Conservation (phyloP, 2,329 filamentous ascomycete species). For the Colletotrichum plurivorum region DNA sequence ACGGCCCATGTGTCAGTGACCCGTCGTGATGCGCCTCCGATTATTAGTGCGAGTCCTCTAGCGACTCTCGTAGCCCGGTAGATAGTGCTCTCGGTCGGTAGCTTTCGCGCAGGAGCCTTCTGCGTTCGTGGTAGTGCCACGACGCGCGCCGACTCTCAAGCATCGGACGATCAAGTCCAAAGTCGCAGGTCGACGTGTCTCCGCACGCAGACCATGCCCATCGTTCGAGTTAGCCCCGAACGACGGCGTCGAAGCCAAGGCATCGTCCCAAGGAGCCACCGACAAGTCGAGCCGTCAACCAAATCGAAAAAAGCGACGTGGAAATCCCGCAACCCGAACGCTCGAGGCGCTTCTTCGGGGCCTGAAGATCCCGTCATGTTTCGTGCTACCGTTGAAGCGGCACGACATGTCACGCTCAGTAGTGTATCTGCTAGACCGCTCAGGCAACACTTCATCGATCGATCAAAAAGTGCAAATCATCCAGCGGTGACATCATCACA, state of each 20-base stretch:
- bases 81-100: too few species aligned
- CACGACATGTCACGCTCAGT: slow-evolving; percentile 2
- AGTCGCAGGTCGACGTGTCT: too few species aligned
- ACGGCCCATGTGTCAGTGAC: slow-evolving; percentile 6
- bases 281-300: slow-evolving; percentile 3
- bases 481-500: slow-evolving; percentile 30
- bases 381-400: neutral
- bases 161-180: too few species aligned
- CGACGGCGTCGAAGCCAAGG: slow-evolving; percentile 5
- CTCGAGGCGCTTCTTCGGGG: neutral
- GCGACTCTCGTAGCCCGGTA: too few species aligned
- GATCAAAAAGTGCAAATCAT: slow-evolving; percentile 15
- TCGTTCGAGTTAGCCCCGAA: too few species aligned
- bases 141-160: too few species aligned
- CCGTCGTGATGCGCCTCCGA: neutral
- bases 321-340: neutral
- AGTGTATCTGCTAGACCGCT: neutral
- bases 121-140: too few species aligned
- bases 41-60: neutral
- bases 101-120: too few species aligned
- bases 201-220: too few species aligned
- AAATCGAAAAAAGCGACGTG: neutral
- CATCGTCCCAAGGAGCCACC: neutral
- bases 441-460: neutral
- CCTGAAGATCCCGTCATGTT: slow-evolving; percentile 7